These are phyloP conservation scores for Malus domestica DNA, from an alignment of 306 rosid species.

Conservation along the genomic window DNA sequence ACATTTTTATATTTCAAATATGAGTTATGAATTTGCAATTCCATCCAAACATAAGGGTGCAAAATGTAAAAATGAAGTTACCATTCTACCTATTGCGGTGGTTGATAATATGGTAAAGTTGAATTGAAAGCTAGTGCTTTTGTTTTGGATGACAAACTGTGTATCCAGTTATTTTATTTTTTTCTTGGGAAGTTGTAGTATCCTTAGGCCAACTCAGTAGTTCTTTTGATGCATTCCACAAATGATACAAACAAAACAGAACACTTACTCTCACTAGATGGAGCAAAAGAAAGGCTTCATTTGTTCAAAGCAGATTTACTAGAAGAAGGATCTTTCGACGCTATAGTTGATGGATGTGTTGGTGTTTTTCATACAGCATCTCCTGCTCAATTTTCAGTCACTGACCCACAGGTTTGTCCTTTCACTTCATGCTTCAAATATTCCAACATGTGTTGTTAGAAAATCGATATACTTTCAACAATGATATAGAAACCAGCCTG, in stretches of 20 bases:
- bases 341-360: slow-evolving; percentile 32
- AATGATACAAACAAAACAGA: slow-evolving; percentile 39
- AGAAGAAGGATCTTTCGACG: slow-evolving; percentile 48
- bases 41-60: too few relatives aligned
- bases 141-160: too few relatives aligned
- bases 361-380: slow-evolving; percentile 63
- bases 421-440: not conserved
- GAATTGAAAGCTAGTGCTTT: too few relatives aligned
- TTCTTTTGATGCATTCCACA: not conserved
- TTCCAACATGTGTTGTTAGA: not conserved
- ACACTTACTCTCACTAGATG: slow-evolving; percentile 38
- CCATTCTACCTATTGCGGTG: too few relatives aligned
- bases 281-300: slow-evolving; percentile 45
- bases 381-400: not conserved
- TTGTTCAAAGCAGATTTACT: slow-evolving; percentile 36
- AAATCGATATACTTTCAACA: not conserved
- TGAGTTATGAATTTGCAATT: too few relatives aligned
- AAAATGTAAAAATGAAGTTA: too few relatives aligned
- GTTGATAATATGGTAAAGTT: too few relatives aligned
- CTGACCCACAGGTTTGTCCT: slow-evolving; percentile 39
- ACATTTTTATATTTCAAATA: too few relatives aligned
- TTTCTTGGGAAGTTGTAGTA: too few relatives aligned
- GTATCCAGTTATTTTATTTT: too few relatives aligned
- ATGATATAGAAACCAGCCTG: not conserved
- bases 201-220: not conserved